Evolutionary conservation across 768 basidiomycete genomes (phyloP).

Genomic region (Agrocybe chaxingu): DNA sequence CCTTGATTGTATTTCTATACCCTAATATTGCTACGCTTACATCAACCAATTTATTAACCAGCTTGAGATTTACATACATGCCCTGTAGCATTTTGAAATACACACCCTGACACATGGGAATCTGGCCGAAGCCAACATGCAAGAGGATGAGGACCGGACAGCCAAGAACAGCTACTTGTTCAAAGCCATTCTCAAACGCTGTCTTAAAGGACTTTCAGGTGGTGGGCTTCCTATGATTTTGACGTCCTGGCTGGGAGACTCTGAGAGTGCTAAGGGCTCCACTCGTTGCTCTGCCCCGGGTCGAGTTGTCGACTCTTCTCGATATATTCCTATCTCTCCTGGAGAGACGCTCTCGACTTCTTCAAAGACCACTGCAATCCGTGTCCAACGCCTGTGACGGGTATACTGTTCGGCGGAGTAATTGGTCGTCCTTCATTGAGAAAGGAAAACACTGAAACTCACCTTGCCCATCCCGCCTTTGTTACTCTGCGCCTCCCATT

Average conservation of each 20-base stretch:
- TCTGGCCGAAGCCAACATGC: background rate
- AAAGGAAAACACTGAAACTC: background rate
- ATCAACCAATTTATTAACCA: background rate
- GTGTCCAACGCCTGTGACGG: slow-evolving; percentile 81
- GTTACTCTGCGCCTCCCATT: slow-evolving; percentile 78
- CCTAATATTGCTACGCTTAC: background rate
- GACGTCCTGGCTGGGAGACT: slow-evolving; percentile 7
- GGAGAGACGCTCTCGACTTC: slow-evolving; percentile 53
- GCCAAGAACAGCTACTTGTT: slow-evolving; percentile 13
- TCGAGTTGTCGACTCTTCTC: slow-evolving; percentile 10
- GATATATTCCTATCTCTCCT: slow-evolving; percentile 29
- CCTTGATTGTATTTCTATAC: background rate
- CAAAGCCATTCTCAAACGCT: slow-evolving; percentile 25
- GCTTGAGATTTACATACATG: background rate
- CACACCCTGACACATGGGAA: background rate
- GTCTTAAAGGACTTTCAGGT: slow-evolving; percentile 25
- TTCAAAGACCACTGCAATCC: slow-evolving; percentile 77
- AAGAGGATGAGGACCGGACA: background rate
- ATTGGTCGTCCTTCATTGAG: background rate
- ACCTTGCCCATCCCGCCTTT: slow-evolving; percentile 89
- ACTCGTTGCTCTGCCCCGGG: background rate
- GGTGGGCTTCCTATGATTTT: slow-evolving; percentile 10
- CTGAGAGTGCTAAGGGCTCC: background rate
- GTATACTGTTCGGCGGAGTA: slow-evolving; percentile 58
- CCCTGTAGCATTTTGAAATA: background rate